These are phyloP conservation scores for Elongisporangium senticosum DNA, from an alignment of 352 stramenopile species.

Conservation along the genomic window DNA sequence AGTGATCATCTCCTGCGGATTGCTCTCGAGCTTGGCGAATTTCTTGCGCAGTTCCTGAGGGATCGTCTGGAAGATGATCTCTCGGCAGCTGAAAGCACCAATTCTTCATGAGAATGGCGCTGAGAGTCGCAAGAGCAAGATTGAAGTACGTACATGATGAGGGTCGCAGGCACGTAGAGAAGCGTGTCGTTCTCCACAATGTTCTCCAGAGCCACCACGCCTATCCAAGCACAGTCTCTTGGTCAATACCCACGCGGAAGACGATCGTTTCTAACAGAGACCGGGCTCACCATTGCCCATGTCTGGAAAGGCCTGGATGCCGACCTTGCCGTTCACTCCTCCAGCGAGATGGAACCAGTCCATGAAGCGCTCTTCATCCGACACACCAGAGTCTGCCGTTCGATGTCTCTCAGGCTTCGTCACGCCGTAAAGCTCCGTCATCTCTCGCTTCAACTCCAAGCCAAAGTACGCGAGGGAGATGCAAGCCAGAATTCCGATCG, in stretches of 20 bases:
- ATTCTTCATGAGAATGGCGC: conserved; percentile 1
- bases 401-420: too few relatives aligned
- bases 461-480: not conserved
- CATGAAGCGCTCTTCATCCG: conserved; percentile 18
- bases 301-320: conserved; percentile 19
- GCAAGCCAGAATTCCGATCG: not conserved
- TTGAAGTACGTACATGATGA: conserved; percentile 33
- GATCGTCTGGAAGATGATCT: conserved; percentile 25
- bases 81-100: conserved; percentile 18
- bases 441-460: not conserved
- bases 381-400: not conserved
- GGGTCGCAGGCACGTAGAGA: conserved; percentile 32
- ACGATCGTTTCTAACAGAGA: not conserved
- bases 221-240: conserved; percentile 3
- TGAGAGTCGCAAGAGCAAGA: not conserved
- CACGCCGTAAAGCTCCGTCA: not conserved
- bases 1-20: conserved; percentile 50
- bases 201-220: conserved; percentile 17
- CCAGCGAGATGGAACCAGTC: conserved; percentile 34
- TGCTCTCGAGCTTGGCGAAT: conserved; percentile 22
- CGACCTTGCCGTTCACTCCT: conserved; percentile 18
- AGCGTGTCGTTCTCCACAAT: conserved; percentile 27
- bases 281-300: conserved; percentile 28
- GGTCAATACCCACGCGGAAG: not conserved
- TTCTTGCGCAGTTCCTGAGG: conserved; percentile 22